phyloP scores from a whole-genome alignment of 2,329 filamentous ascomycete species.

The Penicillium sp. region DNA sequence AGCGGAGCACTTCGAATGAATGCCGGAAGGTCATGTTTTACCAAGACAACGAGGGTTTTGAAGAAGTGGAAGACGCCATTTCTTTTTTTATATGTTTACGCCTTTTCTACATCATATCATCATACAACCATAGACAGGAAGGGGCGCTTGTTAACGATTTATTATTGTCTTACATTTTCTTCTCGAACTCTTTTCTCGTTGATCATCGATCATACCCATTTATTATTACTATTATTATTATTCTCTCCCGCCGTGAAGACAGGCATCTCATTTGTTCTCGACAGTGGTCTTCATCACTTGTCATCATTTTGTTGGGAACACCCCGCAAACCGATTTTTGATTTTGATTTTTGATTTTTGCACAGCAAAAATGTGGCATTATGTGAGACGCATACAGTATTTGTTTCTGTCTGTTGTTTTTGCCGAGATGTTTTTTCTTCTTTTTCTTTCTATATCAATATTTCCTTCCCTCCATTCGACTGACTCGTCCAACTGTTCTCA shows the following conservation, averaged over 20 bases:
- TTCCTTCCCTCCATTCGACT: background rate
- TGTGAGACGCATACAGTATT: background rate
- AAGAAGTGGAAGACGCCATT: slow-evolving; percentile 3
- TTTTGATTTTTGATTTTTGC: too few relatives aligned
- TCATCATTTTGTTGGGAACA: background rate
- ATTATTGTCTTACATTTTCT: background rate
- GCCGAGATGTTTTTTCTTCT: background rate
- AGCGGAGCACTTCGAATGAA: background rate
- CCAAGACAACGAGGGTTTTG: background rate
- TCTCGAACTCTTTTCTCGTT: background rate
- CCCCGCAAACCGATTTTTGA: too few relatives aligned
- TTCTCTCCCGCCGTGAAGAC: background rate
- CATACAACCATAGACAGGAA: slow-evolving; percentile 9
- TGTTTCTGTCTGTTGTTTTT: background rate
- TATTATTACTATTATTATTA: background rate
- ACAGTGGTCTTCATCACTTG: background rate
- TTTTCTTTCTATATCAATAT: background rate
- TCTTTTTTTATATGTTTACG: background rate
- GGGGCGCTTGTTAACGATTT: background rate
- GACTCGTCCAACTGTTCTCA: background rate
- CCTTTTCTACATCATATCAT: slow-evolving; percentile 3
- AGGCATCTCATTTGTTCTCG: background rate
- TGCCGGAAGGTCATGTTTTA: background rate
- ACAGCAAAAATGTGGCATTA: background rate
- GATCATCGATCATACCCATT: background rate